Evolutionary conservation across 2,329 filamentous ascomycete species (phyloP), one percentile per base, ranked within the genome.

Genomic region (Alternaria gaisen): DNA sequence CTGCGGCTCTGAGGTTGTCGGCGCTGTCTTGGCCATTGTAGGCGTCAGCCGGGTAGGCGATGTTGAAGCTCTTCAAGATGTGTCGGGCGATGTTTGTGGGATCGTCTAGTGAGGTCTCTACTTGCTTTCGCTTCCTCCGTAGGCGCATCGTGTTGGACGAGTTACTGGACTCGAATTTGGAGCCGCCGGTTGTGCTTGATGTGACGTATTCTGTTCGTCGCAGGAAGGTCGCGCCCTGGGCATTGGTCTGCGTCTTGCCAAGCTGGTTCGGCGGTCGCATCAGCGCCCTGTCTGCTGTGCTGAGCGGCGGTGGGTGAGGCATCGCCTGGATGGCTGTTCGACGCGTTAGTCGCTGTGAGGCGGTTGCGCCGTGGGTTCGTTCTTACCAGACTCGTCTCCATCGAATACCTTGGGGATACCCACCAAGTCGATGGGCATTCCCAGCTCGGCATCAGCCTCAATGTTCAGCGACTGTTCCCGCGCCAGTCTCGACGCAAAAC

Each of bases 201-300:
- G 91, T 92, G 73, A 97, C 97, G 81, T 98, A 98, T 79, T 99
- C 95, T 57, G 95, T 98, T 72, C 94, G 89, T 59, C 95, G 92
- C 69, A 99, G 86, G 86, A 99, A 99, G 65, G 93, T 97, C 55
- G 97, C 93, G 65, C 90, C 90, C 18, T 90, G 85, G 64, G 92
- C 91, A 63, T 88, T 87, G 42, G 88, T 86, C 69, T 92, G 91
- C 44, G 90, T 90, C 79, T 97, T 97, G 70, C 93, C 93, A 22
- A 99, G 86, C 50, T 92, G 89, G 36, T 93, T 88, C 36, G 97
- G 87, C 6, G 93, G 91, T 75, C 93, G 88, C 62, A 99, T 87
- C 53, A 99, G 89, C 12, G 88, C 86, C 65, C 92, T 88, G 81
- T 99, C 95, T 72, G 91, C 90, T 8, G 94, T 91, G 71, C 97